phyloP scores from a whole-genome alignment of 169 alveolate species.

The Babesia sp. region DNA sequence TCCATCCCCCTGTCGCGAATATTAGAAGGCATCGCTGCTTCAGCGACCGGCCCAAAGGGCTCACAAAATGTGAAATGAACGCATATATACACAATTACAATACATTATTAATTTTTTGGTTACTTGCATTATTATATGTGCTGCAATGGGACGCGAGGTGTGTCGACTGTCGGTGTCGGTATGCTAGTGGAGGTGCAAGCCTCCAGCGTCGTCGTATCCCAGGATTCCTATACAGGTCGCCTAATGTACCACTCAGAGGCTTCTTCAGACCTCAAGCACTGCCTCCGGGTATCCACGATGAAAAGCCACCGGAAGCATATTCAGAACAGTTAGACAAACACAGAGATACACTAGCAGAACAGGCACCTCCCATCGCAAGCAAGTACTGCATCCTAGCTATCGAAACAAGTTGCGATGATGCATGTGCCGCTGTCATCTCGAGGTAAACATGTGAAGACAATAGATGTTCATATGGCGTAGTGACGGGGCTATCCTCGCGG shows the following conservation, averaged over 20 bases:
- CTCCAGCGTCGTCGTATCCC: neutral
- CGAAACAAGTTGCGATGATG: constrained; percentile 69
- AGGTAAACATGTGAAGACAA: constrained; percentile 19
- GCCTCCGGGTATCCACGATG: neutral
- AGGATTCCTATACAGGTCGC: constrained; percentile 8
- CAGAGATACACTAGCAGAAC: neutral
- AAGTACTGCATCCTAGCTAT: constrained; percentile 59
- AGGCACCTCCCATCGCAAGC: neutral
- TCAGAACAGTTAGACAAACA: constrained; percentile 3
- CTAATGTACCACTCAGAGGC: neutral
- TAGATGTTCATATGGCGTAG: constrained; percentile 5
- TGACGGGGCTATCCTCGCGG: constrained; percentile 64
- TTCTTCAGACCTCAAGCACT: neutral
- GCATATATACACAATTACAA: neutral
- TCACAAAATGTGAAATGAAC: constrained; percentile 26
- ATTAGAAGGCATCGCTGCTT: constrained; percentile 3
- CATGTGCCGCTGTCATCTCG: constrained; percentile 60
- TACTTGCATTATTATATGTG: neutral
- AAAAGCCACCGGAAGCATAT: neutral
- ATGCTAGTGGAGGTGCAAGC: neutral
- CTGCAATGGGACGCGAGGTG: constrained; percentile 6
- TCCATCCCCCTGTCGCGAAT: neutral
- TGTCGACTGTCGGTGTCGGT: constrained; percentile 14
- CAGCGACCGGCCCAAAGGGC: neutral
- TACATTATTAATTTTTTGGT: neutral